Percentiles rank a stretch among this genome's conserved stretches.
These are phyloP conservation scores for Ogataea henricii DNA, from an alignment of 805 yeast genomes.

Conservation along the genomic window DNA sequence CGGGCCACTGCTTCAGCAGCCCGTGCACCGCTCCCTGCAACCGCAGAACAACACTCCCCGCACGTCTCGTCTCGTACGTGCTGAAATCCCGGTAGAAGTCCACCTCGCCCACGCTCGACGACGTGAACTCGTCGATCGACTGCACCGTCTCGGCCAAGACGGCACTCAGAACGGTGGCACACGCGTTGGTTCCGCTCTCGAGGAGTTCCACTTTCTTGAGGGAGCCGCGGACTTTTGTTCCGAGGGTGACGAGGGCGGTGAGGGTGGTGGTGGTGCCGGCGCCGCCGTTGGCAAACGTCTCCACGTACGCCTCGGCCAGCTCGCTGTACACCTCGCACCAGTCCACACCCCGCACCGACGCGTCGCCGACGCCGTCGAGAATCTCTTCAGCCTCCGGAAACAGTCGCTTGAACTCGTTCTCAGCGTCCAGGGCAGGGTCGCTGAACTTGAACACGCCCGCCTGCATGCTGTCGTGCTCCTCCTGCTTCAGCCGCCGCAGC, in stretches of 20 bases:
- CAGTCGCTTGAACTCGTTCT: slow-evolving; percentile 73
- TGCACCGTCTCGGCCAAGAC: slow-evolving; percentile 35
- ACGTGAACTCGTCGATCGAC: slow-evolving; percentile 34
- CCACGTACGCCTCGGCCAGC: slow-evolving; percentile 46
- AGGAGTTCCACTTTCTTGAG: background rate
- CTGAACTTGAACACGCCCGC: slow-evolving; percentile 65
- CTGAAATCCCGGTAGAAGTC: slow-evolving; percentile 72
- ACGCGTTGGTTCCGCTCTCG: background rate
- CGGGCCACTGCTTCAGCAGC: slow-evolving; percentile 81
- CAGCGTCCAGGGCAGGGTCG: slow-evolving; percentile 66
- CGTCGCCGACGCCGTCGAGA: slow-evolving; percentile 38
- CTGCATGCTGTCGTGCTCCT: slow-evolving; percentile 60
- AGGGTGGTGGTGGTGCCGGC: too few relatives aligned
- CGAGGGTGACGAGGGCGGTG: background rate
- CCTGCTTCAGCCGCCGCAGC: slow-evolving; percentile 63
- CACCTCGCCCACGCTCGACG: slow-evolving; percentile 22
- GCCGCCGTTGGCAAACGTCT: background rate
- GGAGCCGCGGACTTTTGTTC: background rate
- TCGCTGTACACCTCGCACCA: slow-evolving; percentile 49
- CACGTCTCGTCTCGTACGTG: slow-evolving; percentile 58
- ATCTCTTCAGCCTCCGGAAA: slow-evolving; percentile 88
- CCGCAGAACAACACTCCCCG: slow-evolving; percentile 50
- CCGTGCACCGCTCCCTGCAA: slow-evolving; percentile 47
- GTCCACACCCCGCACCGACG: slow-evolving; percentile 16
- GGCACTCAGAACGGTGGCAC: background rate